Base-by-base conservation (phyloP, 257 asterid species). In the Craterostigma plantagineum region DNA sequence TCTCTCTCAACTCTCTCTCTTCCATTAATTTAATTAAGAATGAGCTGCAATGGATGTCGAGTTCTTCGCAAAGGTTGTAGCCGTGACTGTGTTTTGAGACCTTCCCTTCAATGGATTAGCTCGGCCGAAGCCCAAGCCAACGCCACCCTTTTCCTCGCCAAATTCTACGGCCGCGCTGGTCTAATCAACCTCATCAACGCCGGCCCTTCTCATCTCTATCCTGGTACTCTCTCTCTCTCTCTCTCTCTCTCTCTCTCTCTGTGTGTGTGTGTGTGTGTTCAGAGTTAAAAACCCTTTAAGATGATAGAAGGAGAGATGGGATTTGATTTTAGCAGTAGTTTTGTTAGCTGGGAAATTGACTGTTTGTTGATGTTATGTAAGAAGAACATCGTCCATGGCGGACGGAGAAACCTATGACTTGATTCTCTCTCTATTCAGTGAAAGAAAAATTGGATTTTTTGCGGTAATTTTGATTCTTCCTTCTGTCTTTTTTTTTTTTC, bases 31-130 rank as follows among this genome's bases (percentile, higher is more conserved):
- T 2, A n/a, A n/a, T 6, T 52, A 48, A 18, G 46, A 50, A 53
- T 66, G 64, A 66, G 78, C 68, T 70, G 73, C 68, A 70, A 66
- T 50, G 78, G 78, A 0, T 70, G 78, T 46, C 27, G 78, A 59
- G 68, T 56, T 18, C 68, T 70, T 15, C 65, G 78, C 30, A 70
- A 57, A 59, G 78, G 74, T 23, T 70, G 78, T 65, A 51, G 61
- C 36, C 43, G 44, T 9, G 52, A 57, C 10, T 70, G 78, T 54
- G 14, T 16, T 5, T 57, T 70, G 0, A 35, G 60, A 15, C 61
- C 68, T 18, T 62, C 56, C 9, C 62, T 70, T 8, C 36, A 62
- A 16, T 62, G 78, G 78, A 61, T 66, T 12, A 47, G 50, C n/a
- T 55, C 65, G 5, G 39, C 78, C 11, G 49, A 56, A 45, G 55